These are phyloP conservation scores for Bretschneidera sinensis DNA, from an alignment of 345 rosid genomes.

Conservation along the genomic window DNA sequence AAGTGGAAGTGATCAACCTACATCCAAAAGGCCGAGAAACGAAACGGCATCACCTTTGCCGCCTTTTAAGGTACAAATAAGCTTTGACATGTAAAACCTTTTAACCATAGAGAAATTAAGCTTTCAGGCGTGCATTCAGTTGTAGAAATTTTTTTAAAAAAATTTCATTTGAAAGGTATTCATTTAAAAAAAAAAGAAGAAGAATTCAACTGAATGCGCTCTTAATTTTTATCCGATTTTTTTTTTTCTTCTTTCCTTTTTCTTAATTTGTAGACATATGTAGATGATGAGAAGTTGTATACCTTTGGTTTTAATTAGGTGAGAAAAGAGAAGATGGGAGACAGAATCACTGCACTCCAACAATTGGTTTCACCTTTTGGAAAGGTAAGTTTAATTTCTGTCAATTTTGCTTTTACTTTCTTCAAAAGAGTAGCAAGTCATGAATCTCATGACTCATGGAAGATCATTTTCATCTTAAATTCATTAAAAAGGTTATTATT, in stretches of 20 bases:
- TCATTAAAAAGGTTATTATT: not conserved
- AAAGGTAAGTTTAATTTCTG: constrained; percentile 66
- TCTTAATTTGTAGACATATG: not conserved
- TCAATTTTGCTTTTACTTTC: constrained; percentile 19
- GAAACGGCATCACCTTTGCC: constrained; percentile 78
- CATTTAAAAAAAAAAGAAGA: no score
- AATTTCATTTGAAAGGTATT: no score
- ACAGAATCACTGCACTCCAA: constrained; percentile 99
- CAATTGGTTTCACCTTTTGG: constrained; percentile 99
- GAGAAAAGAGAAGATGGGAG: constrained; percentile 99
- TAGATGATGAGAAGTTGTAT: constrained; percentile 20
- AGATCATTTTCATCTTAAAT: constrained; percentile 4
- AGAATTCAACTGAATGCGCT: no score
- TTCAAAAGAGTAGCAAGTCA: not conserved
- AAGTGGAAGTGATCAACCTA: constrained; percentile 57
- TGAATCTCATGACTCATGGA: no score
- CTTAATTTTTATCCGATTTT: no score
- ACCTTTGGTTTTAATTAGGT: constrained; percentile 53
- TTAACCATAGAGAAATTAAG: no score
- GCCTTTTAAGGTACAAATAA: constrained; percentile 86
- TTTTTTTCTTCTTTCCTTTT: no score
- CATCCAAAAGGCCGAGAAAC: constrained; percentile 66
- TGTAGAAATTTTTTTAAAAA: no score
- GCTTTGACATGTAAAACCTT: no score
- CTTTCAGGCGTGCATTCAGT: no score